These are phyloP conservation scores for Marchantia polymorpha DNA, from an alignment of 225 moss, liverwort and hornwort species.

Conservation along the genomic window DNA sequence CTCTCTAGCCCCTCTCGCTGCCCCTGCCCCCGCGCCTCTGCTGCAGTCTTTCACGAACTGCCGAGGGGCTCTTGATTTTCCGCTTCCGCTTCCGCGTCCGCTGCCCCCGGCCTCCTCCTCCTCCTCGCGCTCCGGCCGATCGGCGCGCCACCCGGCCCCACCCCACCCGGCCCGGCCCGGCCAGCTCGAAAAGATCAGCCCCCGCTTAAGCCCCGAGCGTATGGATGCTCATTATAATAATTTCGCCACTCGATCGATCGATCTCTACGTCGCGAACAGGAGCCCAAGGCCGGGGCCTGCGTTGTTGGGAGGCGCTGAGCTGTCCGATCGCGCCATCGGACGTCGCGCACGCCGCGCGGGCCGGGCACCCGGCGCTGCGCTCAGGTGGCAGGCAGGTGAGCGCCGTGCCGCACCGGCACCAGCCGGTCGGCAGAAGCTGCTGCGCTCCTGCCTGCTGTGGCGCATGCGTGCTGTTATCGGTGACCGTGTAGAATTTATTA, in stretches of 20 bases:
- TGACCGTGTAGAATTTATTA: no score
- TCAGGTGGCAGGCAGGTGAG: slow-evolving; percentile 10
- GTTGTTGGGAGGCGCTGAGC: not conserved
- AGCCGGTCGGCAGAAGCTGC: not conserved
- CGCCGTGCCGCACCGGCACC: not conserved
- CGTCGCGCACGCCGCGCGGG: slow-evolving; percentile 2
- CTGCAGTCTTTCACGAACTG: not conserved
- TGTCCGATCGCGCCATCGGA: slow-evolving; percentile 16
- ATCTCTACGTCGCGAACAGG: not conserved
- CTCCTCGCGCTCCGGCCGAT: not conserved
- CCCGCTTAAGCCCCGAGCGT: not conserved
- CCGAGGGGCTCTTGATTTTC: not conserved
- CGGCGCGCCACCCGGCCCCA: slow-evolving; percentile 4
- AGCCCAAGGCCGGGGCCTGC: not conserved
- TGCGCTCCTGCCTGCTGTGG: no score
- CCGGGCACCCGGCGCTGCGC: not conserved
- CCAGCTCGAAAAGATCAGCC: slow-evolving; percentile 6
- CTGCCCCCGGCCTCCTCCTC: not conserved
- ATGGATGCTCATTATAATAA: not conserved
- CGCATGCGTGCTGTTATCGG: no score
- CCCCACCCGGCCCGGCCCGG: not conserved
- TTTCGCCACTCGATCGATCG: not conserved
- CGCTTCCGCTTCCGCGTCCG: not conserved
- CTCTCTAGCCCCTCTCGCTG: no score
- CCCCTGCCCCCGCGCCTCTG: not conserved